These are phyloP conservation scores for Globisporangium echinulatum DNA, from an alignment of 352 stramenopile genomes.

Conservation along the genomic window DNA sequence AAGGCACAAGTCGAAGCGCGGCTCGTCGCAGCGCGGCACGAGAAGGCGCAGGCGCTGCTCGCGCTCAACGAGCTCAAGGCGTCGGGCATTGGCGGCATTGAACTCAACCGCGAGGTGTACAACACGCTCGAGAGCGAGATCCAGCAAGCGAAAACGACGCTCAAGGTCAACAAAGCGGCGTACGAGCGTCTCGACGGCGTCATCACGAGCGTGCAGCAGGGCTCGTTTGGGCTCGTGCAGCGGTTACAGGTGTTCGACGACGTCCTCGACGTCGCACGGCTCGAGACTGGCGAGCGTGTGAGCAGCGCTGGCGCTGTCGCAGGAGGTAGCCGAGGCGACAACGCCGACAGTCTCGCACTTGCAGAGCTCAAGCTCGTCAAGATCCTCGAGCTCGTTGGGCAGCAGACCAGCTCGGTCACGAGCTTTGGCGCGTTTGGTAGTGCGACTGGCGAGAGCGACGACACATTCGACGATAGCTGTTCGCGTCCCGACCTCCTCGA, in stretches of 20 bases:
- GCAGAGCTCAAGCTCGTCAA: slow-evolving; percentile 74
- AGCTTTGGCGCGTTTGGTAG: slow-evolving; percentile 43
- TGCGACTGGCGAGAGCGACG: slow-evolving; percentile 18
- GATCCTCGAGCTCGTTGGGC: slow-evolving; percentile 71
- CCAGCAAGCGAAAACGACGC: slow-evolving; percentile 53
- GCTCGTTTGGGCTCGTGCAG: slow-evolving; percentile 63
- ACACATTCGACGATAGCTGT: slow-evolving; percentile 21
- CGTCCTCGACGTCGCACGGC: slow-evolving; percentile 29
- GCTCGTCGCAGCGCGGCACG: slow-evolving; percentile 38
- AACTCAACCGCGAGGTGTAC: slow-evolving; percentile 78
- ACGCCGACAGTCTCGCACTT: slow-evolving; percentile 45
- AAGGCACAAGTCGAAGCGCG: slow-evolving; percentile 56
- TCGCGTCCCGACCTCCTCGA: slow-evolving; percentile 32
- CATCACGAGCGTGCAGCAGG: slow-evolving; percentile 64
- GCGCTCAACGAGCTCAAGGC: slow-evolving; percentile 77
- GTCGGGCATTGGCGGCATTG: slow-evolving; percentile 64
- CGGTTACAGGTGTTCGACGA: slow-evolving; percentile 68
- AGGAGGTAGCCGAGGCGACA: slow-evolving; percentile 21
- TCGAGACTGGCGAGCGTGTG: slow-evolving; percentile 5
- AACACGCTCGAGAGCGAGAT: slow-evolving; percentile 75
- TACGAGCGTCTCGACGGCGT: slow-evolving; percentile 72
- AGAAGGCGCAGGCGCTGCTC: slow-evolving; percentile 58
- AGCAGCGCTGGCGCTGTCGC: background rate
- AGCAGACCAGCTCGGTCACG: slow-evolving; percentile 55
- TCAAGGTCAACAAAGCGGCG: slow-evolving; percentile 76